Evolutionary conservation across 306 rosid genomes (phyloP).

Genomic region (Vicia sativa): DNA sequence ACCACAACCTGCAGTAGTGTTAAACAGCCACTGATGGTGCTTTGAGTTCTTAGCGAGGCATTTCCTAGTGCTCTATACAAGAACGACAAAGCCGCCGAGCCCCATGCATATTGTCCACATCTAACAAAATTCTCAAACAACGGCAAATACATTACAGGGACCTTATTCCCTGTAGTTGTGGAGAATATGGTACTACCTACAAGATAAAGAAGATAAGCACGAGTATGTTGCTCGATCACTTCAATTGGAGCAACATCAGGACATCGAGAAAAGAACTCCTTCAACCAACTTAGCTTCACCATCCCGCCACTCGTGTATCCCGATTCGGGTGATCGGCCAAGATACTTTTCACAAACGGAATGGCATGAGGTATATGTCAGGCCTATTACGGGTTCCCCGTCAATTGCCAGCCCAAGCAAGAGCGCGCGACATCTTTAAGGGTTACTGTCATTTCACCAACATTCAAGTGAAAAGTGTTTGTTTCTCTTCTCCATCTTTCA

Average conservation of each 20-base stretch:
- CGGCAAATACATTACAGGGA: constrained; percentile 99
- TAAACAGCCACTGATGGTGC: constrained; percentile 98
- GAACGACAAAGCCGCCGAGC: constrained; percentile 85
- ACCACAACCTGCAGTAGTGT: constrained; percentile 82
- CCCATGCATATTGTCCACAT: constrained; percentile 95
- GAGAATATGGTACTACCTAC: constrained; percentile 98
- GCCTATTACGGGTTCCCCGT: constrained; percentile 96
- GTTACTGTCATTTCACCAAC: constrained; percentile 96
- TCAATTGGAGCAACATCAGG: constrained; percentile 80
- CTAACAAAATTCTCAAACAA: constrained; percentile 79
- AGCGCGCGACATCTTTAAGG: constrained; percentile 87
- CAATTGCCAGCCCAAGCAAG: constrained; percentile 90
- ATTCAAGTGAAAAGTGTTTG: constrained; percentile 97
- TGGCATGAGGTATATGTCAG: constrained; percentile 81
- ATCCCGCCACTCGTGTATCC: constrained; percentile 97
- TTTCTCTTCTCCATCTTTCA: constrained; percentile 99
- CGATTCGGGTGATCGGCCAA: constrained; percentile 79
- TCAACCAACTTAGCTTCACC: constrained; percentile 99
- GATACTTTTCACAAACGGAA: constrained; percentile 83
- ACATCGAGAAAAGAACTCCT: constrained; percentile 85
- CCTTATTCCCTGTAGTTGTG: constrained; percentile 98
- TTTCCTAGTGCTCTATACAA: constrained; percentile 96
- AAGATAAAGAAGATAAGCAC: constrained; percentile 97
- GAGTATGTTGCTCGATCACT: constrained; percentile 82
- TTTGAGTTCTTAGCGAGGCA: constrained; percentile 93